A percentile compares a stretch with the other conserved stretches of the same genome.
Conservation (phyloP, 1,284 basidiomycete genomes). For the Pyrrhoderma lamaoense region DNA sequence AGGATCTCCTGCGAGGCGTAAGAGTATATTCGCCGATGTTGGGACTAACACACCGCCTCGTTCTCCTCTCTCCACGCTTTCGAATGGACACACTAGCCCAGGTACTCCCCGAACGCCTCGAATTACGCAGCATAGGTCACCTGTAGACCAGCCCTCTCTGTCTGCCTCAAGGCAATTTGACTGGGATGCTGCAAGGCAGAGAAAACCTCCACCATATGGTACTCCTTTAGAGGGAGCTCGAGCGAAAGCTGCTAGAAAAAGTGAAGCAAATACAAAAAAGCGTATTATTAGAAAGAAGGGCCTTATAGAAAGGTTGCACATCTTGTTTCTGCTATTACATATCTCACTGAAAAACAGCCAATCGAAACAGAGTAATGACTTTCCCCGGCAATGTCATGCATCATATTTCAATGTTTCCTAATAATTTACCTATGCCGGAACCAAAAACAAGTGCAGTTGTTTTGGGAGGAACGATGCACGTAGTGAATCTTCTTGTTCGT, state of each 20-base stretch:
- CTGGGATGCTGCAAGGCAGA: slow-evolving; percentile 69
- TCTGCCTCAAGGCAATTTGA: slow-evolving; percentile 70
- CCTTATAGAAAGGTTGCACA: slow-evolving; percentile 46
- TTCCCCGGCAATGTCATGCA: slow-evolving; percentile 65
- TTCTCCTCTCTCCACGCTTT: slow-evolving; percentile 3
- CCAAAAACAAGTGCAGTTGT: slow-evolving; percentile 57
- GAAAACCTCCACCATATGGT: slow-evolving; percentile 60
- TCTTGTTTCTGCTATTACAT: slow-evolving; percentile 4
- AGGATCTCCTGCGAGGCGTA: slow-evolving; percentile 6
- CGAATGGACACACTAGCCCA: slow-evolving; percentile 5
- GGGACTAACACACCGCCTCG: slow-evolving; percentile 10
- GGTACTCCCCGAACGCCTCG: slow-evolving; percentile 8
- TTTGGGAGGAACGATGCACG: slow-evolving; percentile 57
- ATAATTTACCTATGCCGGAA: slow-evolving; percentile 64
- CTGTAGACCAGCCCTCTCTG: slow-evolving; percentile 44
- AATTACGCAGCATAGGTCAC: slow-evolving; percentile 6
- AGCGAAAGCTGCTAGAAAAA: slow-evolving; percentile 33
- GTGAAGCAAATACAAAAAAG: slow-evolving; percentile 34
- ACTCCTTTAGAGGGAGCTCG: slow-evolving; percentile 45
- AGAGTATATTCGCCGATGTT: slow-evolving; percentile 7
- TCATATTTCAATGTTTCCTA: slow-evolving; percentile 65
- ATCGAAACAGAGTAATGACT: slow-evolving; percentile 39
- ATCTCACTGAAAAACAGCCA: slow-evolving; percentile 1
- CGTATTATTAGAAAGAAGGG: slow-evolving; percentile 57
- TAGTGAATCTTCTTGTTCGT: slow-evolving; percentile 58